These are phyloP conservation scores for Lactarius akahatsu DNA, from an alignment of 768 basidiomycete species.

Conservation along the genomic window DNA sequence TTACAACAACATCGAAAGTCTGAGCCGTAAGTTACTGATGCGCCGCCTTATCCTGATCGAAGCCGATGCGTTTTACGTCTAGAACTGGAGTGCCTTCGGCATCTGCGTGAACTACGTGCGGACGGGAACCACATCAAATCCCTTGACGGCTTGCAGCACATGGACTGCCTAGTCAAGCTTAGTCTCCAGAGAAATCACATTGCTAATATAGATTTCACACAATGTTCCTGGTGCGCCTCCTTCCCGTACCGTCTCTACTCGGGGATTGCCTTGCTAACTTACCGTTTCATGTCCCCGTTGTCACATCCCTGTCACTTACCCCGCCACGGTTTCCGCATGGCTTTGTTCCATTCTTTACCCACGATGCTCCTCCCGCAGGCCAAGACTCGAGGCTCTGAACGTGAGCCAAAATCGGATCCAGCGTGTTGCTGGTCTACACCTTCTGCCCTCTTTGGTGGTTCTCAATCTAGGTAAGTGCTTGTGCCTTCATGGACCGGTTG, in stretches of 20 bases:
- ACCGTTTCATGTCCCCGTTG: constrained; percentile 27
- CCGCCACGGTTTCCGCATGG: constrained; percentile 21
- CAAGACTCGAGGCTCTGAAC: constrained; percentile 75
- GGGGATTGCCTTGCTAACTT: constrained; percentile 17
- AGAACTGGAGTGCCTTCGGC: constrained; percentile 85
- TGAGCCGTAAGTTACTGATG: constrained; percentile 56
- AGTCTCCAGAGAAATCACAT: constrained; percentile 78
- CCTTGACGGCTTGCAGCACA: constrained; percentile 70
- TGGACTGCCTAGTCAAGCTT: constrained; percentile 82
- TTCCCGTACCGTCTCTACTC: constrained; percentile 27
- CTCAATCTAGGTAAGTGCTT: constrained; percentile 78
- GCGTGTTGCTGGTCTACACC: constrained; percentile 56
- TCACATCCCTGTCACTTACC: constrained; percentile 24
- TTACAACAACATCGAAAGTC: constrained; percentile 82
- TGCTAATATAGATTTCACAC: constrained; percentile 54
- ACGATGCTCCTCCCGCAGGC: constrained; percentile 34
- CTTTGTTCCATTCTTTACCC: constrained; percentile 19
- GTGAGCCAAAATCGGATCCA: constrained; percentile 72
- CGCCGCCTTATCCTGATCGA: constrained; percentile 26
- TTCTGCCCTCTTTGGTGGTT: constrained; percentile 60
- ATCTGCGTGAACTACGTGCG: constrained; percentile 86
- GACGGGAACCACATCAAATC: constrained; percentile 79
- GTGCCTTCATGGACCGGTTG: constrained; percentile 11
- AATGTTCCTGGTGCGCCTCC: constrained; percentile 64
- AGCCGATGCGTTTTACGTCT: constrained; percentile 28